Base-by-base conservation (phyloP, 768 basidiomycete species). In the Amanita subjunquillea region DNA sequence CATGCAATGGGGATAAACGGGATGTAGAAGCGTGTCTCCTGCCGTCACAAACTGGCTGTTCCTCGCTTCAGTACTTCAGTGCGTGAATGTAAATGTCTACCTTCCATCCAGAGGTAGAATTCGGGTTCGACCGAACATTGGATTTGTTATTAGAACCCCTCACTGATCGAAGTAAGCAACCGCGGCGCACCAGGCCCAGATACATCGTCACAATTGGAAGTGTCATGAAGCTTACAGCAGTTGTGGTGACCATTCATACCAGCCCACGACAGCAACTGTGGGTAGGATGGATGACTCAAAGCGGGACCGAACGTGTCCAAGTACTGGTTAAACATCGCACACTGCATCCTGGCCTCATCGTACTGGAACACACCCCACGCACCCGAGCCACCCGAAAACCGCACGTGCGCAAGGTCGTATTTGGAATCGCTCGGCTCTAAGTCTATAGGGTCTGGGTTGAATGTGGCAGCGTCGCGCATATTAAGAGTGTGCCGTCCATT, bases 41-140 rank as follows among this genome's bases (percentile, higher is more conserved):
- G 13, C 84, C 87, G 23, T 17, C 17, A 17, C 17, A 17, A 17
- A 17, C 17, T 17, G 17, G 17, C 17, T 17, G 17, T 17, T 17
- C 17, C 17, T 17, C 17, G 17, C 17, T 17, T 17, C 17, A 17
- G 17, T 17, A 17, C 0, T 17, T 17, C 17, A 17, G 17, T 17
- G 17, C 17, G 17, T 17, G 1, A 17, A 17, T 17, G 17, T 17
- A 17, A 17, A 17, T 17, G 17, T 17, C 17, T 17, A 17, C 17
- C 17, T 17, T 17, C 17, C 17, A 17, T 17, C 17, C 17, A 17
- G 17, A 17, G 17, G 17, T 17, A 17, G 17, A 17, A 17, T 17
- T 17, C 17, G 17, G 17, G 17, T 17, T 17, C 17, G 17, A 17
- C 17, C 17, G 17, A 17, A 17, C 17, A 17, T 17, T 17, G 17